These are phyloP conservation scores for Linum lewisii DNA, from an alignment of 345 rosid genomes.

Conservation along the genomic window DNA sequence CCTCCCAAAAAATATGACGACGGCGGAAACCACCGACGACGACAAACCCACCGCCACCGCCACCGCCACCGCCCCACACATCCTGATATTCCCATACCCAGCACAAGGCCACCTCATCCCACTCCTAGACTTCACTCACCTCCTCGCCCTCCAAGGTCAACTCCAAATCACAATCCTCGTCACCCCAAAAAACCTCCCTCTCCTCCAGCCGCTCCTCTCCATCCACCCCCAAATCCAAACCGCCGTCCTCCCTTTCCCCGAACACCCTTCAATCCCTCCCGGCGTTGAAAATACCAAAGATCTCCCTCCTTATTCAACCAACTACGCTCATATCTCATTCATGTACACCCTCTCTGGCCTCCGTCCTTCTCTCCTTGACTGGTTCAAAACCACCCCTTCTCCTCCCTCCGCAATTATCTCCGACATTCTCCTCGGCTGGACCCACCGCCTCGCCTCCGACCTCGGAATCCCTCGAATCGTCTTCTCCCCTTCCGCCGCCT, in stretches of 20 bases:
- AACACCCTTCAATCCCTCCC: conserved; percentile 11
- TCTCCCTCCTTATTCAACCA: conserved; percentile 10
- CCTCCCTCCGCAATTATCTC: conserved; percentile 11
- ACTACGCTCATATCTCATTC: not conserved
- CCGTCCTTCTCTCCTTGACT: not conserved
- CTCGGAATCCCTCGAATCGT: conserved; percentile 2
- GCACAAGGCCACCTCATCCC: conserved; percentile 18
- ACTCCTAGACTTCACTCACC: conserved; percentile 10
- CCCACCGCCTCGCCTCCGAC: conserved; percentile 5
- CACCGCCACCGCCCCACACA: not conserved
- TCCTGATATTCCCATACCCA: conserved; percentile 17
- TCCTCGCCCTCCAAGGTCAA: conserved; percentile 9
- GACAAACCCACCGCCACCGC: too few species aligned
- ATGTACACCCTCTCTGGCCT: conserved; percentile 6
- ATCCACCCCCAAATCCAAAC: not conserved
- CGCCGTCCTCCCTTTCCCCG: not conserved
- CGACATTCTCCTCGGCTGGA: conserved; percentile 4
- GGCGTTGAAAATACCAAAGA: conserved; percentile 4
- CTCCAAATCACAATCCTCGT: conserved; percentile 7
- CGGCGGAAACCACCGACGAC: too few species aligned
- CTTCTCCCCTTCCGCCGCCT: not conserved
- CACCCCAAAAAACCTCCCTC: conserved; percentile 15
- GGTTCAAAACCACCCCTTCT: conserved; percentile 11
- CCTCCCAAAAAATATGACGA: not conserved
- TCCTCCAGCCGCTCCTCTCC: conserved; percentile 13